Percentiles rank a stretch among this genome's conserved stretches.
phyloP scores from a whole-genome alignment of 768 basidiomycete species.

The Melanogaster broomeanus region DNA sequence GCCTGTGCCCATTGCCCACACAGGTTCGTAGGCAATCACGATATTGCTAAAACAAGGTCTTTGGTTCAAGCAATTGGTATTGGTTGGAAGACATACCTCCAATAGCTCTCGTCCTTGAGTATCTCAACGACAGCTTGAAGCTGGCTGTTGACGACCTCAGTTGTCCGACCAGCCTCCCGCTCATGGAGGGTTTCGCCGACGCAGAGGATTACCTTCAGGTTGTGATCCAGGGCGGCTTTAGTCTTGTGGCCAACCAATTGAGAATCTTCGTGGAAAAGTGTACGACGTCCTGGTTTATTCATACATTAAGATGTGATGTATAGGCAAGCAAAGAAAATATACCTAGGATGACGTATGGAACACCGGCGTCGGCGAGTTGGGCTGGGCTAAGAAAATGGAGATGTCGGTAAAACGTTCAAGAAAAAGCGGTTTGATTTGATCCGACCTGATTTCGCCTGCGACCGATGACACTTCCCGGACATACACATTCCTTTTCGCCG shows the following conservation, averaged over 20 bases:
- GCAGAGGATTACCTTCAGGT: constrained; percentile 90
- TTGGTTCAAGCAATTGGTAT: not conserved
- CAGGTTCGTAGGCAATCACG: constrained; percentile 95
- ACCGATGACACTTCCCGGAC: no score
- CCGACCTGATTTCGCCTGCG: constrained; percentile 94
- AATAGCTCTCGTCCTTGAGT: constrained; percentile 59
- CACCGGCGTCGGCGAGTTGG: constrained; percentile 83
- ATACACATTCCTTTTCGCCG: not conserved
- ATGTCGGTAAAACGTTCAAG: not conserved
- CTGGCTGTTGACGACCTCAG: constrained; percentile 78
- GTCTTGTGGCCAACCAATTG: constrained; percentile 85
- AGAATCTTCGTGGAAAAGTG: constrained; percentile 87
- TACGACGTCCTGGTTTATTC: constrained; percentile 68
- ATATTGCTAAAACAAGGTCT: constrained; percentile 56
- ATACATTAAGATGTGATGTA: not conserved
- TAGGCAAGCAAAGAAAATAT: constrained; percentile 17
- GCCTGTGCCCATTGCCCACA: constrained; percentile 99
- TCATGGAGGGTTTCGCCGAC: constrained; percentile 92
- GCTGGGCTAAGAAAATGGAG: constrained; percentile 50
- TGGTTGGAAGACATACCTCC: constrained; percentile 61
- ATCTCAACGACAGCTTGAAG: constrained; percentile 71
- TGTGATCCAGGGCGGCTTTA: constrained; percentile 72
- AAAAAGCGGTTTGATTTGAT: constrained; percentile 1
- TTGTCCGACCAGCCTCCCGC: constrained; percentile 79
- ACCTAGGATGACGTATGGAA: constrained; percentile 94